Evolutionary conservation across 1,139 yeast species (phyloP).

Genomic region (Meyerozyma guilliermondii): DNA sequence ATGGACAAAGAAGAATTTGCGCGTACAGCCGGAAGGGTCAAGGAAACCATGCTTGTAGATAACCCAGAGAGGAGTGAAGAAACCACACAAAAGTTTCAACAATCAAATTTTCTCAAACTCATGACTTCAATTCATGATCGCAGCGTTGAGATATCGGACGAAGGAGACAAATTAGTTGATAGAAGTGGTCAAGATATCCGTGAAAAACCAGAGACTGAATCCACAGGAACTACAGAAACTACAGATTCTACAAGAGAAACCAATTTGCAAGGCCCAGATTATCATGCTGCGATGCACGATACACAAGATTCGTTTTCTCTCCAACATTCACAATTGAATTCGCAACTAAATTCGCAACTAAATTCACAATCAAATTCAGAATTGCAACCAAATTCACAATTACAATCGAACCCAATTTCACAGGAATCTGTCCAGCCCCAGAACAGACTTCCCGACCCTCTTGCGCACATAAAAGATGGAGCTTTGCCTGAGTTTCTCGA

Average conservation of each 20-base stretch:
- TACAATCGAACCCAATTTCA: no score
- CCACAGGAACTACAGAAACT: no score
- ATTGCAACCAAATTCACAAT: no score
- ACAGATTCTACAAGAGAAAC: not conserved
- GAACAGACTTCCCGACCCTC: conserved; percentile 34
- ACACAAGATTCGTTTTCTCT: no score
- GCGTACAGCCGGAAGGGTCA: conserved; percentile 34
- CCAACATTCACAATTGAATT: no score
- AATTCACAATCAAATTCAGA: no score
- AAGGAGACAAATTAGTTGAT: conserved; percentile 37
- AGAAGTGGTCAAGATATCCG: conserved; percentile 16
- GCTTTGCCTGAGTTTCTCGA: conserved; percentile 20
- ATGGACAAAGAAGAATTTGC: conserved; percentile 37
- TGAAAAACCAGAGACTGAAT: conserved; percentile 3
- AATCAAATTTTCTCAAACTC: conserved; percentile 36
- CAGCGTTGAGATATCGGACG: conserved; percentile 27
- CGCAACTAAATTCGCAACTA: no score
- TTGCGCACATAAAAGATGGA: conserved; percentile 42
- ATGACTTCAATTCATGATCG: conserved; percentile 36
- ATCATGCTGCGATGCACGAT: conserved; percentile 7
- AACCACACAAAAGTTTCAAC: conserved; percentile 30
- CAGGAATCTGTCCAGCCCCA: no score
- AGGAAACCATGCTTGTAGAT: conserved; percentile 23
- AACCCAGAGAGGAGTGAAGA: conserved; percentile 16
- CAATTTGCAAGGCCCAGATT: not conserved